Conservation (phyloP, 2,329 filamentous ascomycete genomes). For the Aureobasidium leucospermi region DNA sequence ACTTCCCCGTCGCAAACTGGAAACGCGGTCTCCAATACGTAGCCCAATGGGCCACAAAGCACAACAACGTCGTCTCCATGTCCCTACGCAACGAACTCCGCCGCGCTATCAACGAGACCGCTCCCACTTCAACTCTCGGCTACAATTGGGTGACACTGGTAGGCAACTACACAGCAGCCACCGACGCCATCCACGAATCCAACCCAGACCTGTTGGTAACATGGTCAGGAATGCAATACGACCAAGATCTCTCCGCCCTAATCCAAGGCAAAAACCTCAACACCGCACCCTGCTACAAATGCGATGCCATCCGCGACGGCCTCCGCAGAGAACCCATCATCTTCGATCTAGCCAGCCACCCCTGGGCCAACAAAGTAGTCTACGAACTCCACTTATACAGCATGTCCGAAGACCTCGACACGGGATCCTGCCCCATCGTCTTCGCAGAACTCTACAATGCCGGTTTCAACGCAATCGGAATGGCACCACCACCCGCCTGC, state of each 20-base stretch:
- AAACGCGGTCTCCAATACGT: constrained; percentile 53
- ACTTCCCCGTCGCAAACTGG: constrained; percentile 46
- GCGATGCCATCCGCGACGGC: constrained; percentile 36
- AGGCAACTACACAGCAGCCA: constrained; percentile 41
- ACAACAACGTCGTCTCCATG: constrained; percentile 41
- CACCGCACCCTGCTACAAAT: constrained; percentile 34
- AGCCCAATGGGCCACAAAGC: constrained; percentile 41
- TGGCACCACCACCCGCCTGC: constrained; percentile 29
- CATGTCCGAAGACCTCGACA: constrained; percentile 29
- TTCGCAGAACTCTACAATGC: constrained; percentile 43
- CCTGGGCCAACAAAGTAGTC: constrained; percentile 43
- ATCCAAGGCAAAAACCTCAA: constrained; percentile 30
- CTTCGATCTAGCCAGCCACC: constrained; percentile 40
- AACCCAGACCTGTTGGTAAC: constrained; percentile 50
- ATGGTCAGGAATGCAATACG: constrained; percentile 52
- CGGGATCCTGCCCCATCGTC: constrained; percentile 41
- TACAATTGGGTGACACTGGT: constrained; percentile 50
- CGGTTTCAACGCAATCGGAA: constrained; percentile 42
- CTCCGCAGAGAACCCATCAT: constrained; percentile 36
- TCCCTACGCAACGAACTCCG: constrained; percentile 50
- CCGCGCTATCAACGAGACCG: constrained; percentile 25
- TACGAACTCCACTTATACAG: constrained; percentile 41
- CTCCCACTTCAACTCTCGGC: constrained; percentile 27
- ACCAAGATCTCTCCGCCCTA: constrained; percentile 23
- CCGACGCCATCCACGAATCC: constrained; percentile 43